These are phyloP conservation scores for Tuber borchii DNA, from an alignment of 495 filamentous ascomycete species.

Conservation along the genomic window DNA sequence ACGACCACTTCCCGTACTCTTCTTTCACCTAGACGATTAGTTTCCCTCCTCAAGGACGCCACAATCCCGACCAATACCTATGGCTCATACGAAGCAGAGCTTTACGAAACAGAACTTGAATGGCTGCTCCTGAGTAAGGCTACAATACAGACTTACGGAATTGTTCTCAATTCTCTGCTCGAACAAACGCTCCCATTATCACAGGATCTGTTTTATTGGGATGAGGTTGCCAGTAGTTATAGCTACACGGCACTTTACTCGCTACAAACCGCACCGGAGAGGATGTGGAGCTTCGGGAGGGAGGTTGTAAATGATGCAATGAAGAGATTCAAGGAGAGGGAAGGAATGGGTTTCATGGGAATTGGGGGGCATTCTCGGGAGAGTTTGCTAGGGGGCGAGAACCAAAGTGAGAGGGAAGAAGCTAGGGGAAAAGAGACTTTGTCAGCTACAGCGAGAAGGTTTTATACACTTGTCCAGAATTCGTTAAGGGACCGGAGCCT, in stretches of 20 bases:
- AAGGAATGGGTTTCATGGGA: slow-evolving; percentile 31
- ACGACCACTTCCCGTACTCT: slow-evolving; percentile 40
- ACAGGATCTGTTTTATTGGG: slow-evolving; percentile 90
- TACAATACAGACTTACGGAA: slow-evolving; percentile 72
- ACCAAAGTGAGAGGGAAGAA: slow-evolving; percentile 11
- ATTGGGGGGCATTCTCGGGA: slow-evolving; percentile 24
- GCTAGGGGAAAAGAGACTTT: slow-evolving; percentile 34
- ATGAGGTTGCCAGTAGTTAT: slow-evolving; percentile 67
- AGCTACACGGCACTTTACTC: slow-evolving; percentile 67
- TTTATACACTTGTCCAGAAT: slow-evolving; percentile 71
- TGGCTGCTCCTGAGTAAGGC: slow-evolving; percentile 87
- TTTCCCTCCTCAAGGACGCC: slow-evolving; percentile 55
- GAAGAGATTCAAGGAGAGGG: slow-evolving; percentile 46
- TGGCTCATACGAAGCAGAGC: slow-evolving; percentile 34
- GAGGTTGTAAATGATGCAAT: slow-evolving; percentile 57
- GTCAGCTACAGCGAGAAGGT: slow-evolving; percentile 60
- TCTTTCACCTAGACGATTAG: slow-evolving; percentile 49
- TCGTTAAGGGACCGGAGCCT: slow-evolving; percentile 59
- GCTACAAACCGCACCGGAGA: slow-evolving; percentile 69
- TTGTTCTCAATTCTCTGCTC: slow-evolving; percentile 64
- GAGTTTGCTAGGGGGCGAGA: background rate
- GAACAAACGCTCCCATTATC: slow-evolving; percentile 72
- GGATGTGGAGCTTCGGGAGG: slow-evolving; percentile 60
- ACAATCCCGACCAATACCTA: slow-evolving; percentile 43
- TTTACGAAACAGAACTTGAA: slow-evolving; percentile 66